Percentiles rank a stretch among this genome's conserved stretches.
Conservation (phyloP, 257 asterid species). For the Pogostemon cablin region DNA sequence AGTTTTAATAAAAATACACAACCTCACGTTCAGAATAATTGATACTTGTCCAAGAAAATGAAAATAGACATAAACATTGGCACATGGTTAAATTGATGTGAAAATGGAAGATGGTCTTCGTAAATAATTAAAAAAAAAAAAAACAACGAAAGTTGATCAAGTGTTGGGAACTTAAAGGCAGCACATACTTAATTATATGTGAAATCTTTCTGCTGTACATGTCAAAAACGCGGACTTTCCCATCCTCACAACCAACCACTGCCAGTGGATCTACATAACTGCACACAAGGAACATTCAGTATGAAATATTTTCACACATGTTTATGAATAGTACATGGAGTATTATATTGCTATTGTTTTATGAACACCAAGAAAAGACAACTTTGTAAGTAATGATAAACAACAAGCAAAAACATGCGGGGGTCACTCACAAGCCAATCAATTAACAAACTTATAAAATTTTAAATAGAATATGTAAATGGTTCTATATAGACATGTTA, state of each 20-base stretch:
- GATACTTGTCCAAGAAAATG: constrained; percentile 12
- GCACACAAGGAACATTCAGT: constrained; percentile 38
- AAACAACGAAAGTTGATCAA: constrained; percentile 9
- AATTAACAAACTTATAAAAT: not conserved
- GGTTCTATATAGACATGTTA: not conserved
- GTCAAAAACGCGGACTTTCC: constrained; percentile 88
- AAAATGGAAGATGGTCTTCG: not conserved
- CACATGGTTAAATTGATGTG: not conserved
- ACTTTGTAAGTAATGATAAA: constrained; percentile 1
- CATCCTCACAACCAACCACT: constrained; percentile 92
- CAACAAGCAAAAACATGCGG: not conserved
- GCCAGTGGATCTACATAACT: constrained; percentile 95
- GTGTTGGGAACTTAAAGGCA: constrained; percentile 24
- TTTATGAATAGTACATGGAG: constrained; percentile 5
- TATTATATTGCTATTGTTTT: not conserved
- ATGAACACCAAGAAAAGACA: constrained; percentile 18
- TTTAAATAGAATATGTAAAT: not conserved
- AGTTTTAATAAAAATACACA: constrained; percentile 1
- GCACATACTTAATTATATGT: constrained; percentile 72
- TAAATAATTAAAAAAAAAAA: constrained; percentile 9
- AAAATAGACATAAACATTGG: not conserved
- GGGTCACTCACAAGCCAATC: not conserved
- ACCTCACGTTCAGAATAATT: constrained; percentile 10
- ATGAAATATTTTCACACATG: not conserved
- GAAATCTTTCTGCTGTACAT: constrained; percentile 92